Percentiles rank a stretch among this genome's conserved stretches.
Evolutionary conservation across 106 monocot species (phyloP).

Genomic region (Chionographis japonica): DNA sequence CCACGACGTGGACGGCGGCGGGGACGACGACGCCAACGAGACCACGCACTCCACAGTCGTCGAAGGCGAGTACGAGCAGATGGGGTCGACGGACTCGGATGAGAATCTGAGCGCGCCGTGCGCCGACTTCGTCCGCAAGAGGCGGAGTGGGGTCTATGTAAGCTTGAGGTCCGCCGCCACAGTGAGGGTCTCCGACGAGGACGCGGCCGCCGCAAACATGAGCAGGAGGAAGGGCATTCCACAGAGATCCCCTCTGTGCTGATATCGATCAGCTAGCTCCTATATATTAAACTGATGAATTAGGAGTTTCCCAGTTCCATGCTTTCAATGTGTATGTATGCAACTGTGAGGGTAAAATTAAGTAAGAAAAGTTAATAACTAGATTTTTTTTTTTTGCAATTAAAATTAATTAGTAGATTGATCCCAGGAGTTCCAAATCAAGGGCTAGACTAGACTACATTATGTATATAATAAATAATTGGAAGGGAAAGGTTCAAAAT

Average conservation of each 20-base stretch:
- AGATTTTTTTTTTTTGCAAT: no score
- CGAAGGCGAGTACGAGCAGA: slow-evolving; percentile 56
- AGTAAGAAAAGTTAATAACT: no score
- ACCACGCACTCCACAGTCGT: slow-evolving; percentile 76
- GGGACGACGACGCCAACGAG: slow-evolving; percentile 39
- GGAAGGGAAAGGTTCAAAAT: no score
- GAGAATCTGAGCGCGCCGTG: slow-evolving; percentile 58
- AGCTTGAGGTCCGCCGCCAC: slow-evolving; percentile 38
- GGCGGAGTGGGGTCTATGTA: slow-evolving; percentile 50
- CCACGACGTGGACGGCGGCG: slow-evolving; percentile 22
- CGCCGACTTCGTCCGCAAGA: slow-evolving; percentile 40
- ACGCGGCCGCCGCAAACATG: slow-evolving; percentile 39
- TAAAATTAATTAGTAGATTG: no score
- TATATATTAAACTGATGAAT: no score
- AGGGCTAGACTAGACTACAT: no score
- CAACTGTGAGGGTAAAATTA: no score
- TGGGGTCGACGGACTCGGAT: slow-evolving; percentile 69
- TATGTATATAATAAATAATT: no score
- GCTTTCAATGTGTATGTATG: no score
- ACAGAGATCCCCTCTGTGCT: slow-evolving; percentile 89
- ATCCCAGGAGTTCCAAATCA: no score
- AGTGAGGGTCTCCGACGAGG: slow-evolving; percentile 36
- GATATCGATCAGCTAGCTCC: not conserved
- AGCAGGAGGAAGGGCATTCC: slow-evolving; percentile 94
- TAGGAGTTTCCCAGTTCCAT: no score